Evolutionary conservation across 2,329 filamentous ascomycete genomes (phyloP).

Genomic region (Phyllosticta paracitricarpa): DNA sequence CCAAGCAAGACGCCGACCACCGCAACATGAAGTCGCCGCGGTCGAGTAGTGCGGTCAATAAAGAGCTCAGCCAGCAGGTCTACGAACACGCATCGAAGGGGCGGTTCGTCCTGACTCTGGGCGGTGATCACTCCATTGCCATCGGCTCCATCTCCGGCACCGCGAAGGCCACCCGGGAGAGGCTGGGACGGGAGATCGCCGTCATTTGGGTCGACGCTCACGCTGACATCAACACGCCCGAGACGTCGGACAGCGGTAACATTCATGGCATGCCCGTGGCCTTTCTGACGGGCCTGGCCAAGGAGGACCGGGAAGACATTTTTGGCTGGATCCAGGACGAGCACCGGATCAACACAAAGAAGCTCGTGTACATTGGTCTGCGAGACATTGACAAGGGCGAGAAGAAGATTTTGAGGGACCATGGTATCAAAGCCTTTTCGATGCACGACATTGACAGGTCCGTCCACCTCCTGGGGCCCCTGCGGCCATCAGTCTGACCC

Average conservation of each 20-base stretch:
- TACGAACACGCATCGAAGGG: slow-evolving; percentile 78
- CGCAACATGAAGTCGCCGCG: slow-evolving; percentile 91
- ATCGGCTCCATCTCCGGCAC: slow-evolving; percentile 87
- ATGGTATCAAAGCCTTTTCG: slow-evolving; percentile 90
- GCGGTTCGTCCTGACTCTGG: slow-evolving; percentile 82
- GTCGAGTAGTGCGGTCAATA: slow-evolving; percentile 75
- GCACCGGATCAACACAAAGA: slow-evolving; percentile 60
- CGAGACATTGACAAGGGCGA: slow-evolving; percentile 88
- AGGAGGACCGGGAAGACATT: slow-evolving; percentile 62
- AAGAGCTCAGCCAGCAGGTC: slow-evolving; percentile 69
- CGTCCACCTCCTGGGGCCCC: slow-evolving; percentile 17
- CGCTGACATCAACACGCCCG: slow-evolving; percentile 93
- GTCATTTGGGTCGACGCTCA: slow-evolving; percentile 99
- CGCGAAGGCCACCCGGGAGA: slow-evolving; percentile 75
- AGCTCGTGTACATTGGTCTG: slow-evolving; percentile 94
- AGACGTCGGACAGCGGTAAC: slow-evolving; percentile 82
- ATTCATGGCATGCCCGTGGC: slow-evolving; percentile 97
- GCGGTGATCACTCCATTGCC: slow-evolving; percentile 92
- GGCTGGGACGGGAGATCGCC: slow-evolving; percentile 71
- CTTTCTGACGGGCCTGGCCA: slow-evolving; percentile 78
- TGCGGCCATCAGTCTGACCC: neutral
- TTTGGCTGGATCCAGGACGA: slow-evolving; percentile 85
- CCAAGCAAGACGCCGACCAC: slow-evolving; percentile 63
- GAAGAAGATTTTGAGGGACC: slow-evolving; percentile 80
- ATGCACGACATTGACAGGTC: slow-evolving; percentile 97